Evolutionary conservation across 1,139 yeast species (phyloP), one percentile per base, ranked within the genome.

Genomic region (Williopsis jadinii): DNA sequence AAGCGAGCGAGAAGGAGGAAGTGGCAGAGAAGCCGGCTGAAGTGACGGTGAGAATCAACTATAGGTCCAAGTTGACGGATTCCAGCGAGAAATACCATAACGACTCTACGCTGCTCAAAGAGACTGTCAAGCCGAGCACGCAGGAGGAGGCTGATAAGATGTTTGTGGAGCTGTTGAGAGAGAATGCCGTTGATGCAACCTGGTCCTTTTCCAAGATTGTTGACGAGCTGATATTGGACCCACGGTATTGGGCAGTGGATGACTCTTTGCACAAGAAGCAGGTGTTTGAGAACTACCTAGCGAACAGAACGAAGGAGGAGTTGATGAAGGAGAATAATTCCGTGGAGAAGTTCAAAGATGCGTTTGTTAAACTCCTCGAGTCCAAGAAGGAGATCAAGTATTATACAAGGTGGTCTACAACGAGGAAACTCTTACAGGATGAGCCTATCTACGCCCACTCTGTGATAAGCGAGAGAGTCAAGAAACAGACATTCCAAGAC

Each of bases 181-280:
- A 71, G 1, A 60, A 69, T 34, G 63, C 69, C 8, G 84, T 86
- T 2, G 88, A 82, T 54, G 72, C 84, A 0, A 74, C 85, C 0
- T 84, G 92, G 90, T 71, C 94, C 0, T 88, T 87, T 62, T 76
- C 75, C 42, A 68, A 69, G 43, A 84, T 82, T 0, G 78, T 88
- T 67, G 70, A 67, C 28, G 67, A 81, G 44, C 60, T 63, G 14
- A 70, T 84, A 13, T 61, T 59, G 8, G 77, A 80, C 42, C 77
- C 82, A 1, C 67, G 77, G 13, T 90, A 86, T 56, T 86, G 95
- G 94, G 63, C 70, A 1, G 62, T 87, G 1, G 63, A 67, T 5
- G 65, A 69, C 14, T 72, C 95, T 0, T 54, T 80, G 9, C 67
- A 68, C 45, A 71, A 94, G 40, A 79, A 80, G 51, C 65, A 64